Base-by-base conservation (phyloP, 2,329 filamentous ascomycete genomes). In the Triangularia setosa region DNA sequence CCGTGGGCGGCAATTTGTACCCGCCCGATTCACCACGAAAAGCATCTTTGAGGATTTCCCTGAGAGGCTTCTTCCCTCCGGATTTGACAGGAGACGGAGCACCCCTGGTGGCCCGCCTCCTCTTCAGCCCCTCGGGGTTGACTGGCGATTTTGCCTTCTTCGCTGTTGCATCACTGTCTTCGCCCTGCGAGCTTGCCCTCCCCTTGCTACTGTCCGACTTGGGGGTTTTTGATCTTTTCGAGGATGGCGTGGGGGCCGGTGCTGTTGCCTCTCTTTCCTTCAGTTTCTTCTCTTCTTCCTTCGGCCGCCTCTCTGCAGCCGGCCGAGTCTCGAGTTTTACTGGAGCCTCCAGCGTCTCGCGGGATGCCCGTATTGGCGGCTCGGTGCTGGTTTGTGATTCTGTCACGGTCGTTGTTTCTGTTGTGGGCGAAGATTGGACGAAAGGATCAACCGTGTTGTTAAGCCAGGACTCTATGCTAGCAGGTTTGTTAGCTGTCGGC, bases 381-480 rank as follows among this genome's bases (percentile, higher is more conserved):
- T 52, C 61, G 11, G 21, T 23, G 14, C n/a, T 23, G 53, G 21
- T 57, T 30, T 62, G 25, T 54, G n/a, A 18, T 27, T 62, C 61
- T 1, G 53, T 27, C 11, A 35, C 24, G 4, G 30, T 30, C 18
- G 16, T 44, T 33, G 58, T 54, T 27, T 57, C 60, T 27, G 56
- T 35, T 64, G 74, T 79, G 12, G 74, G 70, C 23, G 73, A 64
- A 63, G 73, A 68, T 16, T 88, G 85, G 2, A 87, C 79, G 70
- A 87, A 87, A 3, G 86, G 85, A 55, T 55, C 52, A 28, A 55
- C 52, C 0, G 87, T 89, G 23, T 79, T 81, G 70, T 84, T 85
- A 25, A 89, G 77, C 87, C 87, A 89, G 23, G 82, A 87, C 72
- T 89, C 87, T 61, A 89, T 89, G 69, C 82, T 88, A 1, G 83